A percentile compares a stretch with the other conserved stretches of the same genome.
These are phyloP conservation scores for Thoreauomyces humboldtii DNA, from an alignment of 192 early-diverging fungal genomes.

Conservation along the genomic window DNA sequence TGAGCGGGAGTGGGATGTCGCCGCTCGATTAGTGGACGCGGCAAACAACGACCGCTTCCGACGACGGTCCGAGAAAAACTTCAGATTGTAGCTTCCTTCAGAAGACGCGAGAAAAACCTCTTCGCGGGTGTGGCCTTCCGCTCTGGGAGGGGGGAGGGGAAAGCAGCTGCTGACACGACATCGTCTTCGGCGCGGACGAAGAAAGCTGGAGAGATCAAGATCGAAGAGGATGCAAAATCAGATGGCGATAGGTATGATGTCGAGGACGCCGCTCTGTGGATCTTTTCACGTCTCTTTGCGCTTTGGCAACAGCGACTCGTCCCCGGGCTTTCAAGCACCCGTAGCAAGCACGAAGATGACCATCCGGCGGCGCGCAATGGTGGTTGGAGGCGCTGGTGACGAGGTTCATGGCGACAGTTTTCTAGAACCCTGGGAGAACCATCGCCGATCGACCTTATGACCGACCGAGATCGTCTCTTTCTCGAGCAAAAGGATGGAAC, in stretches of 20 bases:
- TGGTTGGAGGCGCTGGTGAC: constrained; percentile 5
- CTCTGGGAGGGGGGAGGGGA: too few species aligned
- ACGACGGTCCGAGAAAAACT: neutral
- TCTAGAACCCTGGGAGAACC: neutral
- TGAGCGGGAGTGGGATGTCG: neutral
- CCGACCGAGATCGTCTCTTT: too few species aligned
- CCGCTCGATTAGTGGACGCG: neutral
- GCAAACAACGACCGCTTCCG: too few species aligned
- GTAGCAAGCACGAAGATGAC: constrained; percentile 15
- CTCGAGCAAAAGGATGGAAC: neutral
- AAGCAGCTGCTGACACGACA: neutral
- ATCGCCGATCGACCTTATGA: too few species aligned
- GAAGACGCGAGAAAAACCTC: too few species aligned
- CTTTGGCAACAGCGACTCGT: constrained; percentile 1
- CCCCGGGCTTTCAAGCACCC: constrained; percentile 11
- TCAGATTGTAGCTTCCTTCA: too few species aligned
- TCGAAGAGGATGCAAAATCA: too few species aligned
- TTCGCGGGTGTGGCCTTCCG: too few species aligned
- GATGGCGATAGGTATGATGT: neutral
- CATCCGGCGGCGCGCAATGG: constrained; percentile 7
- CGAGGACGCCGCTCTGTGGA: neutral
- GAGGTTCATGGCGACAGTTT: neutral
- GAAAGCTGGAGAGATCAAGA: neutral
- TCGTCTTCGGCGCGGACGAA: neutral
- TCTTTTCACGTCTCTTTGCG: neutral